phyloP scores from a whole-genome alignment of 352 stramenopile genomes.

The Phytophthora fragariaefolia region DNA sequence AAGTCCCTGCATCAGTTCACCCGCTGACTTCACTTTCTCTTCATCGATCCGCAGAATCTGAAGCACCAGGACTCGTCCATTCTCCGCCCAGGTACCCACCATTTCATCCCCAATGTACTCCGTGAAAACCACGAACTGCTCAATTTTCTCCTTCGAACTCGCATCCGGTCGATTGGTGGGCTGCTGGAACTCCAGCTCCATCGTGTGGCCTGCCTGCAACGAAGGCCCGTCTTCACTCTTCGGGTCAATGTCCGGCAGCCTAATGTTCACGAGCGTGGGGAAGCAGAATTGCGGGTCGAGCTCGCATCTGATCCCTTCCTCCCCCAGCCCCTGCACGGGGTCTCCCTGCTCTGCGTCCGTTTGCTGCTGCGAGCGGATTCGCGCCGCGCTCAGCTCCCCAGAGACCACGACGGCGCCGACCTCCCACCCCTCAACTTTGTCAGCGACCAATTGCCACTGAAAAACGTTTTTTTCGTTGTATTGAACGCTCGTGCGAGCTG shows the following conservation, averaged over 20 bases:
- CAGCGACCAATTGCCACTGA: conserved; percentile 38
- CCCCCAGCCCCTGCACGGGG: background rate
- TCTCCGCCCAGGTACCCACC: conserved; percentile 39
- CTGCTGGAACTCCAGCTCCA: conserved; percentile 63
- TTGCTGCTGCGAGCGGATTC: background rate
- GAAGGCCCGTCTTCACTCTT: conserved; percentile 2
- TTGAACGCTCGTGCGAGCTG: conserved; percentile 1
- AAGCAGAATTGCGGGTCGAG: conserved; percentile 61
- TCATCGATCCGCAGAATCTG: conserved; percentile 46
- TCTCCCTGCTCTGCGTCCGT: conserved; percentile 2
- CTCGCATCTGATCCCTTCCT: conserved; percentile 47
- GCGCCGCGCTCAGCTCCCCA: conserved; percentile 9
- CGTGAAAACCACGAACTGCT: conserved; percentile 54
- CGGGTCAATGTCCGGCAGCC: conserved; percentile 47
- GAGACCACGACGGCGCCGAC: conserved; percentile 18
- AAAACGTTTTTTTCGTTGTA: conserved; percentile 25
- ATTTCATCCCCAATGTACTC: conserved; percentile 66
- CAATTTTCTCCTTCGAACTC: conserved; percentile 42
- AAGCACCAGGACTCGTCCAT: conserved; percentile 54
- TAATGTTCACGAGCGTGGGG: conserved; percentile 59
- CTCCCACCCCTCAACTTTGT: conserved; percentile 22
- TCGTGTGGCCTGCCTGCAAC: conserved; percentile 47
- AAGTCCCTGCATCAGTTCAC: conserved; percentile 55
- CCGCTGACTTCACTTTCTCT: conserved; percentile 40
- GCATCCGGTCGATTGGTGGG: conserved; percentile 56